Percentiles rank a stretch among this genome's conserved stretches.
Evolutionary conservation across 2,329 filamentous ascomycete species (phyloP).

Genomic region (Ascochyta viciae-villosae): DNA sequence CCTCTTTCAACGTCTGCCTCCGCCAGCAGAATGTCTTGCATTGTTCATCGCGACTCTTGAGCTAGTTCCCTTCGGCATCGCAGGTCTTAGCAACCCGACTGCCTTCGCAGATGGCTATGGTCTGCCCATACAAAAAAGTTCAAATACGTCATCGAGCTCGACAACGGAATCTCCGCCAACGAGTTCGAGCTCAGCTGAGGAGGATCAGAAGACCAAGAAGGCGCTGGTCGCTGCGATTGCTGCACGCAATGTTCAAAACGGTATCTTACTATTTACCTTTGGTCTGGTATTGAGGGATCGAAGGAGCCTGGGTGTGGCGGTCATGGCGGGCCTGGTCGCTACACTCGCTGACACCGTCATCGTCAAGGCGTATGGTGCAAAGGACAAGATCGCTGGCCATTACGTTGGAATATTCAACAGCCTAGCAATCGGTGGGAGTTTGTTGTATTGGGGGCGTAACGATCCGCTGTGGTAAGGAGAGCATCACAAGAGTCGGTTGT

Average conservation of each 20-base stretch:
- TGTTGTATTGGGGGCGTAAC: conserved; percentile 32
- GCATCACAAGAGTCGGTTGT: neutral
- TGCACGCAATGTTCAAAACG: conserved; percentile 34
- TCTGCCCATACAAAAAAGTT: conserved; percentile 17
- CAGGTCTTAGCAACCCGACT: conserved; percentile 25
- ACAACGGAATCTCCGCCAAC: neutral
- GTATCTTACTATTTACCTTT: conserved; percentile 27
- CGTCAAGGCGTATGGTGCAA: conserved; percentile 28
- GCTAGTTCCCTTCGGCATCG: conserved; percentile 30
- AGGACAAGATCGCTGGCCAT: conserved; percentile 31
- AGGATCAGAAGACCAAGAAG: conserved; percentile 28
- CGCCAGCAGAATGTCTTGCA: conserved; percentile 34
- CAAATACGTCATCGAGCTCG: conserved; percentile 3
- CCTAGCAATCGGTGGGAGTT: conserved; percentile 29
- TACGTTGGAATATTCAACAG: conserved; percentile 35
- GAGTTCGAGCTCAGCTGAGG: conserved; percentile 5
- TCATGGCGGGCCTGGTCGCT: conserved; percentile 29
- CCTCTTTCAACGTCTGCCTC: conserved; percentile 29
- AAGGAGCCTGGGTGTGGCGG: conserved; percentile 29
- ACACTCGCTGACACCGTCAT: conserved; percentile 33
- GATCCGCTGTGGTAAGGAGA: conserved; percentile 27
- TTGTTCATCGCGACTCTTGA: conserved; percentile 33
- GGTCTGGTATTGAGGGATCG: conserved; percentile 30
- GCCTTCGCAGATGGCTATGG: conserved; percentile 29
- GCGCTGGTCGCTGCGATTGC: conserved; percentile 33